Evolutionary conservation across 2,329 filamentous ascomycete species (phyloP), one percentile per base, ranked within the genome.

Genomic region (Cladophialophora bantiana): DNA sequence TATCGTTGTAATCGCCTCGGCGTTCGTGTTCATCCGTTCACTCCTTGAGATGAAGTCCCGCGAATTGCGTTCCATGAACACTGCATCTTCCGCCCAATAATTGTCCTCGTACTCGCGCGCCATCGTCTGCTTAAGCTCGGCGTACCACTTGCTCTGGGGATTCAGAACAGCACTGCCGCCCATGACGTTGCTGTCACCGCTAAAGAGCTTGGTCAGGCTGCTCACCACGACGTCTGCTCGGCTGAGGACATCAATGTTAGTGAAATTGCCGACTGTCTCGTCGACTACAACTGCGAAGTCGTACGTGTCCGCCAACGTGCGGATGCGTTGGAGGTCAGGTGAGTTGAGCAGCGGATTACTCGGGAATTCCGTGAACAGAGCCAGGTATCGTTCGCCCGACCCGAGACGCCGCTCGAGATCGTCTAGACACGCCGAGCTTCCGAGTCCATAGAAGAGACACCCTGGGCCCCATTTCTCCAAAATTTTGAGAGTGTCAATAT

Each of bases 141-240:
- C 63, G 77, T 97, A 97, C 79, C 90, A 90, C 54, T 81, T 87
- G 20, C 62, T 57, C 64, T 89, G 86, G 0, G 88, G 87, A 69
- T 90, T 90, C 60, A 90, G 78, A 15, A 90, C 83, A 13, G 84
- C 82, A 71, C 86, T 91, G 64, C 95, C 95, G 66, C 94, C 95
- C 94, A 98, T 98, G 72, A 99, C 95, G 78, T 99, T 98, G 78
- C 92, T 95, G 79, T 97, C 95, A 59, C 95, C 95, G 64, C 93
- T 96, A 81, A 99, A 99, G 62, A 98, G 90, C 78, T 99, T 99
- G 57, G 95, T 98, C 66, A 99, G 83, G 76, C 92, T 96, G 82
- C 92, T 97, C 64, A 97, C 94, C 4, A 98, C 92, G 15, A 98
- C 85, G 78, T 99, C 95, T 67, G 93, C 92, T 75, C 90, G 91